Evolutionary conservation across 805 yeast species (phyloP), one percentile per base, ranked within the genome.

Genomic region (Starmerella geochares): DNA sequence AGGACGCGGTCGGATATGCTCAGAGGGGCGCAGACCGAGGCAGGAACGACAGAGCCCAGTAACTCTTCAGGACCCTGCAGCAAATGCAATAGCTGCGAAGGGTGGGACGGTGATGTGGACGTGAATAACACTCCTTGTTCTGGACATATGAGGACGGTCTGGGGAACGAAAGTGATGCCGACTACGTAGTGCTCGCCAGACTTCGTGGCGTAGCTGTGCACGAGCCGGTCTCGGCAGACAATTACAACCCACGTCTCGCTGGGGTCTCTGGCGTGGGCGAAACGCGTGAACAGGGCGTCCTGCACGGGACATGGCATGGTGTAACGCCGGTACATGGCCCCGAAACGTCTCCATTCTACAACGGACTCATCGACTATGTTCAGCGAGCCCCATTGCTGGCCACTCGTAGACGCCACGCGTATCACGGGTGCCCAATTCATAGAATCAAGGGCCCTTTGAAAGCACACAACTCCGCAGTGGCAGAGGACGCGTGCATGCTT

Each of bases 11-110:
- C 52, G 4, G 32, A 41, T 4, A n/a, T 41, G 19, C 28, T n/a
- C n/a, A 54, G 32, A 3, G 56, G 56, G 4, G 51, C 43, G 36
- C 43, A 33, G 1, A 48, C 20, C 3, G 52, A 44, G 3, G 58
- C 53, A 3, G 54, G 54, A 13, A 45, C 52, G 1, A 54, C 44
- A 8, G 38, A 38, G 13, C 37, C 37, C 20, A 39, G 38, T n/a
- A 54, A 44, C 20, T 38, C 47, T 39, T 54, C 50, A 9, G 58
- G 58, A 17, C 49, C 50, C 20, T 39, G 44, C 24, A 54, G 33
- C 14, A 54, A 16, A n/a, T 14, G 16, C 16, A 53, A 13, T 7
- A 7, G 13, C 29, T 38, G 42, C 4, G 19, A 6, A 5, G 28
- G 20, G 8, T 24, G 14, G 9, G 50, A 33, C 5, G 20, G 24